Conservation (phyloP, 345 rosid species). For the Rhodamnia rubescens region DNA sequence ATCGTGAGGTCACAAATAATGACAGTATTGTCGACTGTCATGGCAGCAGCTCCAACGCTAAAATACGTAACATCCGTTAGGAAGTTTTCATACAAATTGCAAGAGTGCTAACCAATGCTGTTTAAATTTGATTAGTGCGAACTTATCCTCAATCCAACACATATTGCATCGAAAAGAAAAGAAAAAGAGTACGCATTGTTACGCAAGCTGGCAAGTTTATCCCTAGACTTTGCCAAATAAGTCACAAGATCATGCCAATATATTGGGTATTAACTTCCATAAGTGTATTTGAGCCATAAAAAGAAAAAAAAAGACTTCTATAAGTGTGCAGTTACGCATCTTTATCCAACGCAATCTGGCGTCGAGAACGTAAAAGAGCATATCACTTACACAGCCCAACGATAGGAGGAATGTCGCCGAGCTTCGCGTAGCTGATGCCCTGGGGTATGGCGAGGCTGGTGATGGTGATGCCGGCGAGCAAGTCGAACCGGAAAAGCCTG, state of each 20-base stretch:
- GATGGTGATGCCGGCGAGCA: constrained; percentile 89
- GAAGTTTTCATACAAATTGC: not conserved
- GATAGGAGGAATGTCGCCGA: constrained; percentile 65
- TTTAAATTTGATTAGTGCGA: not conserved
- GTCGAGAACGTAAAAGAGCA: not conserved
- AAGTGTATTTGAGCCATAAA: not conserved
- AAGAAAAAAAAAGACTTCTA: not conserved
- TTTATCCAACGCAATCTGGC: not conserved
- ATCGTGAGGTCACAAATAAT: too few relatives aligned
- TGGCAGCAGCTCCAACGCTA: too few relatives aligned
- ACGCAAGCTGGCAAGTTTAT: not conserved
- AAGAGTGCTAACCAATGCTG: not conserved
- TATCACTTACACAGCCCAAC: constrained; percentile 70
- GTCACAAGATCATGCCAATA: not conserved
- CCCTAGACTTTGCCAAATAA: not conserved
- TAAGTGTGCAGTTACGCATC: not conserved
- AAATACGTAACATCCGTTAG: not conserved
- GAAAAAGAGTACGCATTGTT: not conserved
- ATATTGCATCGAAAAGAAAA: not conserved
- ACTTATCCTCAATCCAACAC: not conserved
- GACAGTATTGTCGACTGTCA: too few relatives aligned
- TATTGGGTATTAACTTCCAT: not conserved
- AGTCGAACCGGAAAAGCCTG: constrained; percentile 31
- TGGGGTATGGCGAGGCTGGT: constrained; percentile 90
- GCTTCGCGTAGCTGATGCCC: constrained; percentile 94